Conservation (phyloP, 2,329 filamentous ascomycete species). For the Trichoderma harzianum region DNA sequence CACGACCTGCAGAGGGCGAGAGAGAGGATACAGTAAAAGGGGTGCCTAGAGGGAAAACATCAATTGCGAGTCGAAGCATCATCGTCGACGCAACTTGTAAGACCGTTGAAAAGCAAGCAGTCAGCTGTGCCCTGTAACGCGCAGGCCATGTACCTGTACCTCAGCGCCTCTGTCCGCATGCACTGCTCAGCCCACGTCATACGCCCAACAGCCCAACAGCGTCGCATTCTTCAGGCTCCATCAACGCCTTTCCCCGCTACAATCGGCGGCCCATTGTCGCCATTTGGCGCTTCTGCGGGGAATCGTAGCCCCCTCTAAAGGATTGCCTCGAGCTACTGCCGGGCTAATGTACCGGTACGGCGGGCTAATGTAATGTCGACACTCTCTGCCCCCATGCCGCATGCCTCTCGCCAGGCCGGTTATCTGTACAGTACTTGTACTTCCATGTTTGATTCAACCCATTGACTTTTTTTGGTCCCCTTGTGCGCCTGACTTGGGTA, state of each 20-base stretch:
- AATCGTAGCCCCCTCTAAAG: background rate
- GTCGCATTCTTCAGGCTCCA: background rate
- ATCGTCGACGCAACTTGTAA: background rate
- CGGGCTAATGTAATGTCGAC: background rate
- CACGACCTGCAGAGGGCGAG: background rate
- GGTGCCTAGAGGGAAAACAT: background rate
- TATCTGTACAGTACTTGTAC: background rate
- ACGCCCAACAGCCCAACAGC: background rate
- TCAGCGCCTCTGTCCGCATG: background rate
- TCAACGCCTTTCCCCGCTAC: background rate
- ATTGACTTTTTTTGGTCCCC: background rate
- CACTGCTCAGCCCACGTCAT: slow-evolving; percentile 14
- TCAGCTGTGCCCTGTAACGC: background rate
- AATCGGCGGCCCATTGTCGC: background rate
- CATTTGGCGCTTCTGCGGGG: slow-evolving; percentile 1
- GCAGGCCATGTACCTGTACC: background rate
- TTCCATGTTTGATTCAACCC: background rate
- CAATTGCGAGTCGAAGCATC: background rate
- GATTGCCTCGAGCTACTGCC: slow-evolving; percentile 11
- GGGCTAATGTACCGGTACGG: slow-evolving; percentile 4
- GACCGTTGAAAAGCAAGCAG: background rate
- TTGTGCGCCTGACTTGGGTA: background rate
- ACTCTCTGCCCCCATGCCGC: background rate
- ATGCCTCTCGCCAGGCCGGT: background rate
- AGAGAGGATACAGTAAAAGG: background rate